A percentile compares a stretch with the other conserved stretches of the same genome.
These are phyloP conservation scores for Ascochyta fabae DNA, from an alignment of 2,329 filamentous ascomycete species.

Conservation along the genomic window DNA sequence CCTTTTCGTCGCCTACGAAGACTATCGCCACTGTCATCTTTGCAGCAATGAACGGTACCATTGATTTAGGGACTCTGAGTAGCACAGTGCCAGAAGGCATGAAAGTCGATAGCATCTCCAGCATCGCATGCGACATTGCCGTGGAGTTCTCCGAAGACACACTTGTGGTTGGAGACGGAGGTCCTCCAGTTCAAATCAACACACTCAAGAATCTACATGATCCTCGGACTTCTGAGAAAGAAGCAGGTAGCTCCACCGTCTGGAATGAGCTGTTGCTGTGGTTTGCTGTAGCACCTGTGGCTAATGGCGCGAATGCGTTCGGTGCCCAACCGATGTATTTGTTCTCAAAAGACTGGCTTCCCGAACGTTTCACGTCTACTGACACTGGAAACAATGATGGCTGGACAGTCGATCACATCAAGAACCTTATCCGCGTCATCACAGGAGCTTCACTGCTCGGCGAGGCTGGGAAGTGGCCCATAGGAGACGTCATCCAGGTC, in stretches of 20 bases:
- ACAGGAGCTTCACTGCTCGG: not conserved
- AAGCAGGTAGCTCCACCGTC: too few relatives aligned
- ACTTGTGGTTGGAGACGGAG: not conserved
- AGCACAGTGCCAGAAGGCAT: not conserved
- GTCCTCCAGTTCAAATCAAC: not conserved
- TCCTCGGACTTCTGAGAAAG: not conserved
- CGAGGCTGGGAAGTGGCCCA: not conserved
- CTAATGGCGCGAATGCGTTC: constrained; percentile 7
- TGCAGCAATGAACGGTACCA: not conserved
- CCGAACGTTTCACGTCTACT: not conserved
- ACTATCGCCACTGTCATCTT: not conserved
- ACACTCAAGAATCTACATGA: not conserved
- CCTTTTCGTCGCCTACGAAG: not conserved
- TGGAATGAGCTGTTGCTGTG: constrained; percentile 13
- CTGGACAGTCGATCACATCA: not conserved
- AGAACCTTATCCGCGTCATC: not conserved
- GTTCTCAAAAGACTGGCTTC: not conserved
- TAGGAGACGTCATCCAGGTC: not conserved
- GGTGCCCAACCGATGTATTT: constrained; percentile 7
- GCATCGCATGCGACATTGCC: not conserved
- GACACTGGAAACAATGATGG: not conserved
- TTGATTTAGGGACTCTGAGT: not conserved
- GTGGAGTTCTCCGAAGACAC: not conserved
- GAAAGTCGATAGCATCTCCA: not conserved
- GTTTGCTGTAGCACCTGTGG: constrained; percentile 13